A percentile compares a stretch with the other conserved stretches of the same genome.
These are phyloP conservation scores for Pholiota adiposa DNA, from an alignment of 1,284 basidiomycete species.

Conservation along the genomic window DNA sequence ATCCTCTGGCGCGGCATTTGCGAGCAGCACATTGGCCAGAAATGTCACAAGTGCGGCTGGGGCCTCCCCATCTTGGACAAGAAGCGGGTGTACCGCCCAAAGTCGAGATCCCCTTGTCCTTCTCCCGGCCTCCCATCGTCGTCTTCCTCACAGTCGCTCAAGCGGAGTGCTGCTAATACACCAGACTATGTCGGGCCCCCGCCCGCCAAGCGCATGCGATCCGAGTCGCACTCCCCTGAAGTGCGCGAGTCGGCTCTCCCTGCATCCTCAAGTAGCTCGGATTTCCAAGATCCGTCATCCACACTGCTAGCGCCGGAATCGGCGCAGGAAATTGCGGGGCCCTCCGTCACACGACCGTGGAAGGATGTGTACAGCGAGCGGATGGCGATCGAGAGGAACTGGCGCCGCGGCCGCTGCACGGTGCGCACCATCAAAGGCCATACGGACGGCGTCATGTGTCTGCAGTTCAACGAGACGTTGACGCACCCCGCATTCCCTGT, in stretches of 20 bases:
- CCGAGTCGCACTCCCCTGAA: slow-evolving; percentile 25
- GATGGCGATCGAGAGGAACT: slow-evolving; percentile 94
- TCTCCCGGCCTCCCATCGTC: slow-evolving; percentile 30
- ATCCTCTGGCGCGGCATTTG: slow-evolving; percentile 97
- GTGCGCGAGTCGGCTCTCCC: slow-evolving; percentile 14
- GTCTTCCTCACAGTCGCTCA: slow-evolving; percentile 29
- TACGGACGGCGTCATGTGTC: slow-evolving; percentile 96
- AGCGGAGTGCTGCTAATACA: slow-evolving; percentile 40
- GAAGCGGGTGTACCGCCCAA: slow-evolving; percentile 49
- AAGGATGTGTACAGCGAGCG: slow-evolving; percentile 99
- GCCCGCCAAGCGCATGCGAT: slow-evolving; percentile 59
- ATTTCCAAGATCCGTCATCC: slow-evolving; percentile 24
- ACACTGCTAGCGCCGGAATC: slow-evolving; percentile 35
- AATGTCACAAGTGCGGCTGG: slow-evolving; percentile 98
- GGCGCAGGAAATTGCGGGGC: slow-evolving; percentile 21
- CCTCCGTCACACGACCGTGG: slow-evolving; percentile 83
- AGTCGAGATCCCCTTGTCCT: slow-evolving; percentile 40
- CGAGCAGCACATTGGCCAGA: slow-evolving; percentile 98
- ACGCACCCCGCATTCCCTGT: slow-evolving; percentile 88
- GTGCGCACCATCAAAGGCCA: slow-evolving; percentile 90
- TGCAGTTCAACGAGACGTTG: slow-evolving; percentile 92
- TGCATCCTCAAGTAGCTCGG: slow-evolving; percentile 19
- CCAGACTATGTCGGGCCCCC: slow-evolving; percentile 25
- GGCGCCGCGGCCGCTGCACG: slow-evolving; percentile 91
- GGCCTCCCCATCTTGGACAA: slow-evolving; percentile 91